Conservation (phyloP, 192 early-diverging fungal genomes). For the Glomus cerebriforme region DNA sequence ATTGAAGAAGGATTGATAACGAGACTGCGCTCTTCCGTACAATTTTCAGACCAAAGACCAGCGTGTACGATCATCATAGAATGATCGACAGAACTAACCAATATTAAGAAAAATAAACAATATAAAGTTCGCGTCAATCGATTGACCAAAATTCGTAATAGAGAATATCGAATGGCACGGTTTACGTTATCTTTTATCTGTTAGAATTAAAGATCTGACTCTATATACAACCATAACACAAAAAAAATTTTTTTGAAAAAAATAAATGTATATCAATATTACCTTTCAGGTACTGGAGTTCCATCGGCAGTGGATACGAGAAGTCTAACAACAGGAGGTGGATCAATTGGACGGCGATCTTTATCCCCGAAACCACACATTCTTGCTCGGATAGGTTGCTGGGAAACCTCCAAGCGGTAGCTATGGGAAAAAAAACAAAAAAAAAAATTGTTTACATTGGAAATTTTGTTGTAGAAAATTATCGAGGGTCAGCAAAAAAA, state of each 20-base stretch:
- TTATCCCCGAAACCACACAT: constrained; percentile 74
- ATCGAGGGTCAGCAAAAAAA: neutral
- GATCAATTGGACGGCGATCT: constrained; percentile 62
- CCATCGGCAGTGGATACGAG: constrained; percentile 39
- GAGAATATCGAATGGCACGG: neutral
- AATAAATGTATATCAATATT: neutral
- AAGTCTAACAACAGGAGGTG: constrained; percentile 62
- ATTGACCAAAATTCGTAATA: neutral
- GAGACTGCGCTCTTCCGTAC: constrained; percentile 37
- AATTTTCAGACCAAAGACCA: constrained; percentile 33
- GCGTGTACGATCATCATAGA: constrained; percentile 37
- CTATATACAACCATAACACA: too few relatives aligned
- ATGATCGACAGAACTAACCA: constrained; percentile 25
- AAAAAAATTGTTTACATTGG: neutral
- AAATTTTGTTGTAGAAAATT: neutral
- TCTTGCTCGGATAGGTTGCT: constrained; percentile 66
- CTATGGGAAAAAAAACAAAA: constrained; percentile 25
- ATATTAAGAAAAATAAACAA: neutral
- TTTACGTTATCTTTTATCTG: neutral
- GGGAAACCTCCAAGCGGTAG: constrained; percentile 56
- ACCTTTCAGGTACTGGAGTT: constrained; percentile 32
- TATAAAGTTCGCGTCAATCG: neutral
- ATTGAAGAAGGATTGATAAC: constrained; percentile 44
- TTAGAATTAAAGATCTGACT: neutral
- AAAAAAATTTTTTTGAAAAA: too few relatives aligned